A percentile compares a stretch with the other conserved stretches of the same genome.
Conservation (phyloP, 768 basidiomycete species). For the Podaxis sp. region DNA sequence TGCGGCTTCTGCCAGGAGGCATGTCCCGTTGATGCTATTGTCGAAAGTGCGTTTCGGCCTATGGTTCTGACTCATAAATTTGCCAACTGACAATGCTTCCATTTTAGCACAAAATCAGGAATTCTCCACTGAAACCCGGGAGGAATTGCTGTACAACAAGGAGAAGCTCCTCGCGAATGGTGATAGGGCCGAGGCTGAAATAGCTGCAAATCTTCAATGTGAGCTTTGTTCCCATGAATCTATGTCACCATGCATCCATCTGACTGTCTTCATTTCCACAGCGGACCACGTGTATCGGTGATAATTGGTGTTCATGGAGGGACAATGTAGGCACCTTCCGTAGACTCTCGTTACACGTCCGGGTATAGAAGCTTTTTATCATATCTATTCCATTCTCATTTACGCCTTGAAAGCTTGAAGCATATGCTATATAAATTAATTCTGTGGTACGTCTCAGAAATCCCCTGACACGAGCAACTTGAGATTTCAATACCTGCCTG, state of each 20-base stretch:
- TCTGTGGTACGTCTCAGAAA: background rate
- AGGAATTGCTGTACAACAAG: constrained; percentile 98
- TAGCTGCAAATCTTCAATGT: constrained; percentile 91
- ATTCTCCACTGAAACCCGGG: constrained; percentile 95
- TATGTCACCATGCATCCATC: constrained; percentile 16
- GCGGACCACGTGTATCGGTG: constrained; percentile 88
- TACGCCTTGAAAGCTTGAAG: background rate
- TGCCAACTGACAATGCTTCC: constrained; percentile 3
- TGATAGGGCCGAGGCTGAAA: constrained; percentile 94
- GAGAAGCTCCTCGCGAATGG: constrained; percentile 97
- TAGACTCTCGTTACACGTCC: constrained; percentile 10
- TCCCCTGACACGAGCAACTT: background rate
- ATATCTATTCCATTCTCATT: constrained; percentile 2
- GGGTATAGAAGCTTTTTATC: constrained; percentile 13
- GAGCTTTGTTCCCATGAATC: constrained; percentile 18
- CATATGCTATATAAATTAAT: background rate
- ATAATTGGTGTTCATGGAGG: constrained; percentile 16
- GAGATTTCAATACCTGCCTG: background rate
- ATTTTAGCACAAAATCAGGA: constrained; percentile 90
- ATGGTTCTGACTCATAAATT: constrained; percentile 1
- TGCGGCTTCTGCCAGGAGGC: constrained; percentile 99
- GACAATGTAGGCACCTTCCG: constrained; percentile 7
- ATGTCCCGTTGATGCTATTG: constrained; percentile 98
- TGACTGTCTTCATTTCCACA: constrained; percentile 28
- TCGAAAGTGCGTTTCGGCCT: constrained; percentile 75